Base-by-base conservation (phyloP, 2,329 filamentous ascomycete species). In the Annulohypoxylon truncatum region DNA sequence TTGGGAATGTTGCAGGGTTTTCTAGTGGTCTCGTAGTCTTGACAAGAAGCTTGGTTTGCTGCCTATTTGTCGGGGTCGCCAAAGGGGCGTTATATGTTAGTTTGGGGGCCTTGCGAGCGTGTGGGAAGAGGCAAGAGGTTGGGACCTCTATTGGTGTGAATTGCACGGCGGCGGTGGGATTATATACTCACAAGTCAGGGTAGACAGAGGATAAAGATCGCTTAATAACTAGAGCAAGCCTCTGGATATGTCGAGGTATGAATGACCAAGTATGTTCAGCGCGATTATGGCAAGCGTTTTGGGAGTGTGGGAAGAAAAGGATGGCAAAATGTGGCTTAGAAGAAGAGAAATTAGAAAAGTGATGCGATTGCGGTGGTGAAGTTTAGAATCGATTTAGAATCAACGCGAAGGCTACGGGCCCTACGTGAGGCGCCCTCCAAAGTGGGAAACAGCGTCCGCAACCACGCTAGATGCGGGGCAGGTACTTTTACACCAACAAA, bases 351-450 rank as follows among this genome's bases (percentile, higher is more conserved):
- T 50, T 55, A 38, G 58, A 62, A 52, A n/a, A 48, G 63, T 67
- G 65, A 67, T 64, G 67, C 64, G 60, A 64, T 64, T 67, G 60
- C 56, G 65, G 61, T 69, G 56, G 56, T 69, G 67, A 69, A 67
- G 66, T 69, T 64, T 69, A 31, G 62, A 69, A 67, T 66, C n/a
- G n/a, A n/a, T n/a, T n/a, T 15, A 35, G n/a, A 31, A 31, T 38
- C 64, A 67, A 69, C 67, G 60, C 67, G 67, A 69, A 67, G 64
- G 46, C 50, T 55, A 28, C 66, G 18, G 38, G 8, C 35, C 38
- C 13, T 15, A 12, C 38, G 48, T 67, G 67, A 69, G 67, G 63
- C 64, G 63, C 47, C 64, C 48, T 50, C 48, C 26, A 48, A 59
- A 50, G 52, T 61, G 60, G 59, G 63, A 69, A 69, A 66, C 60